These are phyloP conservation scores for Aspergillus ostianus DNA, from an alignment of 495 filamentous ascomycete genomes.

Conservation along the genomic window DNA sequence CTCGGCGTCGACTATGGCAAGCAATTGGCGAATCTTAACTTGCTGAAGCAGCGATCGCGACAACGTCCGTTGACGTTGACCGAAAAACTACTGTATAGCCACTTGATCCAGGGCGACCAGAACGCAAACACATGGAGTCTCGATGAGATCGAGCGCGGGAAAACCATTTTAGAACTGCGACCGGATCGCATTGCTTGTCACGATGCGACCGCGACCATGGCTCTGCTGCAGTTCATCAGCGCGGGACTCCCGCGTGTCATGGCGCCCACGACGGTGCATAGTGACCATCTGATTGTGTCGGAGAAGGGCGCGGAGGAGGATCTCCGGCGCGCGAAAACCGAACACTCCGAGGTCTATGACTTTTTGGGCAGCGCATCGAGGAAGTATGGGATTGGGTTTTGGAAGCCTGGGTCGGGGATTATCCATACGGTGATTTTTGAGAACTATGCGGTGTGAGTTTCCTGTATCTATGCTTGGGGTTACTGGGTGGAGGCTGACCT, in stretches of 20 bases:
- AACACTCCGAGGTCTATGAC: constrained; percentile 95
- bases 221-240: constrained; percentile 92
- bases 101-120: constrained; percentile 80
- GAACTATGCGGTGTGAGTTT: constrained; percentile 62
- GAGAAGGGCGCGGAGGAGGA: constrained; percentile 82
- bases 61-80: constrained; percentile 78
- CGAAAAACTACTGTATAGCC: constrained; percentile 92
- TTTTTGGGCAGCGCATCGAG: constrained; percentile 83
- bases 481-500: too few relatives aligned
- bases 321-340: constrained; percentile 69
- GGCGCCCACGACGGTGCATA: constrained; percentile 79
- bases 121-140: constrained; percentile 62
- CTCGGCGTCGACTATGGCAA: constrained; percentile 55
- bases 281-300: constrained; percentile 90
- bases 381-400: constrained; percentile 96
- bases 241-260: constrained; percentile 67
- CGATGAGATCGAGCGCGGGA: constrained; percentile 77
- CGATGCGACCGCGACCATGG: constrained; percentile 96
- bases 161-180: constrained; percentile 80
- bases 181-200: constrained; percentile 92
- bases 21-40: constrained; percentile 81
- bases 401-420: constrained; percentile 89
- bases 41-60: constrained; percentile 69
- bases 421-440: constrained; percentile 93
- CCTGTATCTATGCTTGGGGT: too few relatives aligned